These are phyloP conservation scores for Sporisorium reilianum DNA, from an alignment of 1,284 basidiomycete genomes.

Conservation along the genomic window DNA sequence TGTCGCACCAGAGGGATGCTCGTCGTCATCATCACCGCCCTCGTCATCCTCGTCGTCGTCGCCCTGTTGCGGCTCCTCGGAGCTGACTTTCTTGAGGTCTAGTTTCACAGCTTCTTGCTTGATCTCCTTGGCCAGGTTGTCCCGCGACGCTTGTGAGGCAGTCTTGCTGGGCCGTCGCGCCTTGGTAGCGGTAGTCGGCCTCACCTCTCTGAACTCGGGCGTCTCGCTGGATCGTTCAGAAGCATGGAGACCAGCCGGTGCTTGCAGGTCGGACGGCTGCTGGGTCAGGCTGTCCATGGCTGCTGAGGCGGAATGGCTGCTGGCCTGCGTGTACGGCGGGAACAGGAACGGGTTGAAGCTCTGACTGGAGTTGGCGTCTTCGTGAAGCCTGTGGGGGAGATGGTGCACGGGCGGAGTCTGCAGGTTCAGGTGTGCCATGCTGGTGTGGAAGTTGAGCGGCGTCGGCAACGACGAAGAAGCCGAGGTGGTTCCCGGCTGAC, in stretches of 20 bases:
- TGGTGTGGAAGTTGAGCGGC: slow-evolving; percentile 42
- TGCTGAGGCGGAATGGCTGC: slow-evolving; percentile 6
- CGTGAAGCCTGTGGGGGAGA: slow-evolving; percentile 9
- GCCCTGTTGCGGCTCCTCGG: slow-evolving; percentile 26
- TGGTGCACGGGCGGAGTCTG: slow-evolving; percentile 37
- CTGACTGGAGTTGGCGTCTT: slow-evolving; percentile 22
- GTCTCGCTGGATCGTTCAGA: slow-evolving; percentile 26
- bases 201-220: slow-evolving; percentile 27
- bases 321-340: slow-evolving; percentile 41
- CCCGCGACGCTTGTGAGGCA: slow-evolving; percentile 20
- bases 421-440: slow-evolving; percentile 55
- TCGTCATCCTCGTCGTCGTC: slow-evolving; percentile 50
- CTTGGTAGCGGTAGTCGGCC: slow-evolving; percentile 15
- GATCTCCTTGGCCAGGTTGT: slow-evolving; percentile 27
- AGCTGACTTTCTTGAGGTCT: slow-evolving; percentile 24
- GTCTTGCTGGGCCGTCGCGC: slow-evolving; percentile 36
- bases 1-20: slow-evolving; percentile 8
- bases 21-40: slow-evolving; percentile 41
- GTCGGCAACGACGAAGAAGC: slow-evolving; percentile 44
- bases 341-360: slow-evolving; percentile 51
- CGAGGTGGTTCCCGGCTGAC: slow-evolving; percentile 20
- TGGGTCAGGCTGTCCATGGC: slow-evolving; percentile 3
- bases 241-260: neutral
- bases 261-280: neutral
- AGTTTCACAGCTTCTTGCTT: slow-evolving; percentile 18